Percentiles rank a stretch among this genome's conserved stretches.
phyloP scores from a whole-genome alignment of 1,139 yeast species.

The Oligophagozyma castellii region DNA sequence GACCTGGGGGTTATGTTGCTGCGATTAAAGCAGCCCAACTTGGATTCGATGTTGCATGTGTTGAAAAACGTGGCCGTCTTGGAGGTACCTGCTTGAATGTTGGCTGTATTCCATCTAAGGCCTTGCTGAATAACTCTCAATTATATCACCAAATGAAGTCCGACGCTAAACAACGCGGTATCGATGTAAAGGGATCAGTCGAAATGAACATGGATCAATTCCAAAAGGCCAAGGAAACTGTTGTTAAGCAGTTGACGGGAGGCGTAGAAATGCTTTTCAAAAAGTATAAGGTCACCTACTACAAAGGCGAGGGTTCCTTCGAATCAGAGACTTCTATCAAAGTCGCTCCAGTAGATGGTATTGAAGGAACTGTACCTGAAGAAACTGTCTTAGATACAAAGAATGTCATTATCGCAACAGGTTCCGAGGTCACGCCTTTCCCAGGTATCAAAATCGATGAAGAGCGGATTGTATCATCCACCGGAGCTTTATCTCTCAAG shows the following conservation, averaged over 20 bases:
- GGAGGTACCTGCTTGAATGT: conserved; percentile 99
- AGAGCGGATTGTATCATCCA: conserved; percentile 91
- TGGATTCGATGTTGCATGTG: conserved; percentile 87
- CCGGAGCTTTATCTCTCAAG: conserved; percentile 75
- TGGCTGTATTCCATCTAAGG: conserved; percentile 97
- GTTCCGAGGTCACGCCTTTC: conserved; percentile 97
- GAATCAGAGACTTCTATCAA: conserved; percentile 64
- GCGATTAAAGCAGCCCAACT: conserved; percentile 98
- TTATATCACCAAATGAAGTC: conserved; percentile 78
- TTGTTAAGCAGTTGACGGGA: conserved; percentile 78
- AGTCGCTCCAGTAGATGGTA: conserved; percentile 81
- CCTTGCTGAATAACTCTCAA: conserved; percentile 88
- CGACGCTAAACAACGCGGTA: conserved; percentile 82
- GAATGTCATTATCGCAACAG: conserved; percentile 91
- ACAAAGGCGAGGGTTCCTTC: conserved; percentile 87
- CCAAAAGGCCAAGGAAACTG: conserved; percentile 85
- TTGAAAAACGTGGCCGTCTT: conserved; percentile 88
- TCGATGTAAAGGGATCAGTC: conserved; percentile 64
- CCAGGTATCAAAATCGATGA: conserved; percentile 96
- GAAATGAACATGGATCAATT: conserved; percentile 61
- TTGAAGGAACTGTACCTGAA: conserved; percentile 39
- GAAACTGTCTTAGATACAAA: conserved; percentile 54
- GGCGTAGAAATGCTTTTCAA: conserved; percentile 93
- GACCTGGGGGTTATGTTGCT: conserved; percentile 98
- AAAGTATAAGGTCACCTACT: conserved; percentile 88